These are phyloP conservation scores for Apiospora koreana DNA, from an alignment of 2,329 filamentous ascomycete genomes.

Conservation along the genomic window DNA sequence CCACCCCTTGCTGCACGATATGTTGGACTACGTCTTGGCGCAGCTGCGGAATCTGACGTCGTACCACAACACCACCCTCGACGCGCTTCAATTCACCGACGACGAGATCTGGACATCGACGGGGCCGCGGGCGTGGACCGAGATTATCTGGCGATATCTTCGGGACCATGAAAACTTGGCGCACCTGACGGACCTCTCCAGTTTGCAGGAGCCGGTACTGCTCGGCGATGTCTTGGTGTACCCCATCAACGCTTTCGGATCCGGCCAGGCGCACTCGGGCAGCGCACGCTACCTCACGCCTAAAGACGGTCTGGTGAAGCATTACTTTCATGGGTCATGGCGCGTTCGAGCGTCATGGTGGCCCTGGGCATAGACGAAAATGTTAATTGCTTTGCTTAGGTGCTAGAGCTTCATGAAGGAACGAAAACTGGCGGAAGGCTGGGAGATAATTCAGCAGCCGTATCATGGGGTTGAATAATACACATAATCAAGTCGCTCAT, in stretches of 20 bases:
- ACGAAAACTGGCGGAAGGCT: no score
- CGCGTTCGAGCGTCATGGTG: slow-evolving; percentile 12
- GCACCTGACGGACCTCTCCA: neutral
- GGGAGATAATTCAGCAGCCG: no score
- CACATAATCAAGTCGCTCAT: no score
- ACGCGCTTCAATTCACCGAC: neutral
- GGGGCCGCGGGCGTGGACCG: slow-evolving; percentile 13
- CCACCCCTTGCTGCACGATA: no score
- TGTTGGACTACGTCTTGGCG: no score
- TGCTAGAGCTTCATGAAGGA: no score
- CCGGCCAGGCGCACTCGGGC: slow-evolving; percentile 2
- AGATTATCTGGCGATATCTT: slow-evolving; percentile 9
- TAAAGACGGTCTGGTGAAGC: slow-evolving; percentile 7
- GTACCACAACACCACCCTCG: neutral
- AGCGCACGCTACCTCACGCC: neutral
- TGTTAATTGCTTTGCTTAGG: no score
- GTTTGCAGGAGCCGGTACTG: neutral
- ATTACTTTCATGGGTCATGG: slow-evolving; percentile 15
- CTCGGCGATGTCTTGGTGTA: slow-evolving; percentile 11
- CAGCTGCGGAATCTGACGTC: no score
- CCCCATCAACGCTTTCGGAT: slow-evolving; percentile 10
- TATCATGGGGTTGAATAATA: no score
- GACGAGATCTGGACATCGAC: slow-evolving; percentile 12
- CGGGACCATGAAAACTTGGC: neutral
- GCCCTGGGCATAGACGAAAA: no score